These are phyloP conservation scores for Suhomyces ambrosiae DNA, from an alignment of 1,139 yeast species.

Conservation along the genomic window DNA sequence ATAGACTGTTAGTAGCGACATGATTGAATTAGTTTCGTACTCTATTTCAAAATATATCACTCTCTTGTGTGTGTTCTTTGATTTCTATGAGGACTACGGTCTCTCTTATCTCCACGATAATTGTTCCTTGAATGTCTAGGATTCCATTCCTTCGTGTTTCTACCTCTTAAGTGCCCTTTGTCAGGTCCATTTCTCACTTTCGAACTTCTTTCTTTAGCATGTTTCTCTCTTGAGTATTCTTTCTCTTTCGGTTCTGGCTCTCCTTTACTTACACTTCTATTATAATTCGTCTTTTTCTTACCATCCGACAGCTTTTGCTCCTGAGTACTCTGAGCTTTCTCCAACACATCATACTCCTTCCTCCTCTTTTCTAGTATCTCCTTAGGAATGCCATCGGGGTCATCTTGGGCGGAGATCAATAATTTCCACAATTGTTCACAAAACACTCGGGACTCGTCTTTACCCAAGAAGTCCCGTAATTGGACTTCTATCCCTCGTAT, in stretches of 20 bases:
- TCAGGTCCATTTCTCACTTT: slow-evolving; percentile 1
- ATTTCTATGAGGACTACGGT: neutral
- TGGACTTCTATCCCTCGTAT: slow-evolving; percentile 38
- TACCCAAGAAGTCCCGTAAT: slow-evolving; percentile 42
- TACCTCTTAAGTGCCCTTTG: neutral
- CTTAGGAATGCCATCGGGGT: slow-evolving; percentile 42
- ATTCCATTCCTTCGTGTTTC: neutral
- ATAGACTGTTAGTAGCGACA: too few relatives aligned
- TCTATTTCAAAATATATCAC: too few relatives aligned
- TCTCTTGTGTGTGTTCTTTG: neutral
- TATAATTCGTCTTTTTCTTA: slow-evolving; percentile 27
- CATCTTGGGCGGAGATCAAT: slow-evolving; percentile 42
- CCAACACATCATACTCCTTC: slow-evolving; percentile 14
- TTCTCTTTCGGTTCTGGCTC: too few relatives aligned
- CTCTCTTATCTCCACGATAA: neutral
- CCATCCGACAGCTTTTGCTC: neutral
- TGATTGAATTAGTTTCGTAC: too few relatives aligned
- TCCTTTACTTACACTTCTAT: slow-evolving; percentile 19
- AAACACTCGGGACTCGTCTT: slow-evolving; percentile 35
- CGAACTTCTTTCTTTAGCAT: too few relatives aligned
- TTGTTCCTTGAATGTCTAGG: neutral
- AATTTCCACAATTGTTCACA: slow-evolving; percentile 44
- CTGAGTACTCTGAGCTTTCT: too few relatives aligned
- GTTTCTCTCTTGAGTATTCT: too few relatives aligned
- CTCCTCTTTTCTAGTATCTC: slow-evolving; percentile 26